phyloP scores from a whole-genome alignment of 768 basidiomycete genomes.

The Lentinula edodes region DNA sequence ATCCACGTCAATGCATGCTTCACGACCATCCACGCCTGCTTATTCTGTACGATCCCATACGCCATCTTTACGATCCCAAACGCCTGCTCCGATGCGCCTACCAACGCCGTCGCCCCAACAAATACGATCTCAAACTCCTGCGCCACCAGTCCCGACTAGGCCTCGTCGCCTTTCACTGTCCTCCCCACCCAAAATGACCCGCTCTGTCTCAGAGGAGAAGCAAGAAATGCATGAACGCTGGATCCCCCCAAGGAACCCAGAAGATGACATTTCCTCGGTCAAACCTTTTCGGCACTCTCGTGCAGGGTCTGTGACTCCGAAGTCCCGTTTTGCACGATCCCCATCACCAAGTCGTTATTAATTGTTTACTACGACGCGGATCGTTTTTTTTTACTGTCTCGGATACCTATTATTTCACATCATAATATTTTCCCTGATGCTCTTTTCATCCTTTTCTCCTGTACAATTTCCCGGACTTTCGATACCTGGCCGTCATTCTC shows the following conservation, averaged over 20 bases:
- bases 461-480: conserved; percentile 3
- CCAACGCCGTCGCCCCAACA: conserved; percentile 21
- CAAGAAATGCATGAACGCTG: conserved; percentile 59
- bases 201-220: conserved; percentile 65
- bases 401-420: conserved; percentile 1
- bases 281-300: neutral
- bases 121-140: conserved; percentile 20
- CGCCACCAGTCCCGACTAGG: conserved; percentile 28
- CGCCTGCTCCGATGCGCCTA: conserved; percentile 25
- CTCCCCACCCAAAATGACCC: conserved; percentile 49
- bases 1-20: conserved; percentile 42
- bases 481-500: neutral
- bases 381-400: conserved; percentile 7
- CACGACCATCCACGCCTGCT: conserved; percentile 20
- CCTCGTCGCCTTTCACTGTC: conserved; percentile 46
- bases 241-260: conserved; percentile 39
- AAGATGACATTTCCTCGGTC: conserved; percentile 12
- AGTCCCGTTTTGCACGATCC: conserved; percentile 1
- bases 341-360: conserved; percentile 6
- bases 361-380: neutral
- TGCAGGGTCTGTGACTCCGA: conserved; percentile 6
- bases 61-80: conserved; percentile 21
- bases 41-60: conserved; percentile 20
- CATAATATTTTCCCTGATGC: neutral
- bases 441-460: neutral